phyloP scores from a whole-genome alignment of 2,329 filamentous ascomycete species.

The Trichophyton benhamiae region DNA sequence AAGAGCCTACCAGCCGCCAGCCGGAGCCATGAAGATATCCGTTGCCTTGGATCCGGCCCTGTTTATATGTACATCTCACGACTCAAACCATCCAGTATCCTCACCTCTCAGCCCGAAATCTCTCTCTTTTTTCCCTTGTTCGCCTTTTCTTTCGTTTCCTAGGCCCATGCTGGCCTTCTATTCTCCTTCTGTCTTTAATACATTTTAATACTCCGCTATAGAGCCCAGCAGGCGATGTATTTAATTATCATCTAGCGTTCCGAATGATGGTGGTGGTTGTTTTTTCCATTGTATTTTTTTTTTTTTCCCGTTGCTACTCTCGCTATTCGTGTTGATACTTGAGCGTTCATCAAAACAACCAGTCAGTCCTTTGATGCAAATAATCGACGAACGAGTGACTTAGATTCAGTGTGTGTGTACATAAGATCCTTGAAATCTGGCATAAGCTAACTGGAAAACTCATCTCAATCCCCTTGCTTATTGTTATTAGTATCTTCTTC shows the following conservation, averaged over 20 bases:
- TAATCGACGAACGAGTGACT: not conserved
- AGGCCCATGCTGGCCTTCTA: not conserved
- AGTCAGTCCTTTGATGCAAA: not conserved
- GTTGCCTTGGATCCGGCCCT: not conserved
- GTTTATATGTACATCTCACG: not conserved
- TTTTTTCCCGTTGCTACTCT: not conserved
- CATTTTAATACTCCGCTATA: constrained; percentile 2
- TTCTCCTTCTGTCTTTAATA: not conserved
- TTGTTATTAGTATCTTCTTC: not conserved
- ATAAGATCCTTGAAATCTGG: not conserved
- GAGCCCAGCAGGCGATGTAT: constrained; percentile 2
- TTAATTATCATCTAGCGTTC: not conserved
- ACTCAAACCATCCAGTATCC: not conserved
- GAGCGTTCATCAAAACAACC: not conserved
- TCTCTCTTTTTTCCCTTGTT: not conserved
- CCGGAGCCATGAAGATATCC: not conserved
- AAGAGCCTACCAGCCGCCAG: not conserved
- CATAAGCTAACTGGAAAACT: not conserved
- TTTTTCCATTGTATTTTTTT: not conserved
- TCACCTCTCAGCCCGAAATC: not conserved
- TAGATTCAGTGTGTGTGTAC: not conserved
- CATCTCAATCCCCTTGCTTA: not conserved
- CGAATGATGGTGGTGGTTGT: not conserved
- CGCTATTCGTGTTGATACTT: not conserved
- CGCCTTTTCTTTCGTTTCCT: no score